Conservation (phyloP, 768 basidiomycete species). For the Phlegmacium glaucopus region DNA sequence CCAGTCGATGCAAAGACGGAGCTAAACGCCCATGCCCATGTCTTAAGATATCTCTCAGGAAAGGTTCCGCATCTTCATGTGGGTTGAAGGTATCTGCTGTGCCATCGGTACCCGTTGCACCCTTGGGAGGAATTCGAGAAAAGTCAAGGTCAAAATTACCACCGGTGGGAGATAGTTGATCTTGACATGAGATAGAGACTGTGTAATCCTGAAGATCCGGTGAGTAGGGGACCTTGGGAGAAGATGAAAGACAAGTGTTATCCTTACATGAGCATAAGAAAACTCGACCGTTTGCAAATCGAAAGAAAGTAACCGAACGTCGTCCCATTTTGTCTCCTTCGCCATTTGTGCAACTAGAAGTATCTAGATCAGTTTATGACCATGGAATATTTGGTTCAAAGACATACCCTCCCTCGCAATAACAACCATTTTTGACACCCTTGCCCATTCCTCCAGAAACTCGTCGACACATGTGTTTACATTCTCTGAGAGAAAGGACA, state of each 20-base stretch:
- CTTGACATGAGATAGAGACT: conserved; percentile 74
- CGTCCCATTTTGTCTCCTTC: conserved; percentile 64
- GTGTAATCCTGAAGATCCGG: conserved; percentile 55
- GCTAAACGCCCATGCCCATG: conserved; percentile 62
- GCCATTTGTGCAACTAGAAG: conserved; percentile 80
- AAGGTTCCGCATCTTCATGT: conserved; percentile 75
- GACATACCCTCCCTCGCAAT: conserved; percentile 79
- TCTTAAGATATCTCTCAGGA: conserved; percentile 67
- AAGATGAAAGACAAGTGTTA: not conserved
- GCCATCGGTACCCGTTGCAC: conserved; percentile 19
- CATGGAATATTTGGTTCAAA: not conserved
- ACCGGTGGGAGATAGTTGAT: conserved; percentile 65
- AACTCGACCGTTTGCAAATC: conserved; percentile 93
- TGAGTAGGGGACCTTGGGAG: not conserved
- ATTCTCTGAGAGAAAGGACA: conserved; percentile 84
- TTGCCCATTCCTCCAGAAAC: conserved; percentile 90
- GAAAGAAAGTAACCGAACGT: conserved; percentile 82
- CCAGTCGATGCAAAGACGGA: conserved; percentile 61
- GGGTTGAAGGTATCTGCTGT: conserved; percentile 53
- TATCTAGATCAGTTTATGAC: not conserved
- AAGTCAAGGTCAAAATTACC: conserved; percentile 76
- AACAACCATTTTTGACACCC: conserved; percentile 91
- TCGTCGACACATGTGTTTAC: conserved; percentile 87
- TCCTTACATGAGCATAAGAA: conserved; percentile 63
- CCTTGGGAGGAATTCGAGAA: conserved; percentile 41